These are phyloP conservation scores for Venustampulla echinocandica DNA, from an alignment of 495 filamentous ascomycete species.

Conservation along the genomic window DNA sequence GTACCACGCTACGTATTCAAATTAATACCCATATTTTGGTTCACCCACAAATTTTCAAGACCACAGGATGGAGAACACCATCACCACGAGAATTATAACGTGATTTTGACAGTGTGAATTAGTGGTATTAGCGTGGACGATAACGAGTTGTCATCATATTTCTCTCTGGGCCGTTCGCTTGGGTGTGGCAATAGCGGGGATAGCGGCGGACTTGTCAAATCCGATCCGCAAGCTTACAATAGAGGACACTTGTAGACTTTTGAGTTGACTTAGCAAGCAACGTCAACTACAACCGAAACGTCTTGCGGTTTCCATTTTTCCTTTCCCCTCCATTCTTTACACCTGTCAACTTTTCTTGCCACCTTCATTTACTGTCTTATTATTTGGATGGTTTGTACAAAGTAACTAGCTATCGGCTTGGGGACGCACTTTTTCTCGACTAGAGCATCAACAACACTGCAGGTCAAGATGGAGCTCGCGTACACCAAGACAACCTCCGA, in stretches of 20 bases:
- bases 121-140: too few species aligned
- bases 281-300: slow-evolving; percentile 1
- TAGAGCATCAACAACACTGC: slow-evolving; percentile 2
- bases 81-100: neutral
- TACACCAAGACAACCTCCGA: slow-evolving; percentile 60
- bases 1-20: too few species aligned
- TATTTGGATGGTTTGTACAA: slow-evolving; percentile 18
- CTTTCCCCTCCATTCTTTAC: slow-evolving; percentile 22
- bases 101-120: neutral
- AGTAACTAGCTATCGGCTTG: too few species aligned
- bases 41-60: too few species aligned
- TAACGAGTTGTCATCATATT: too few species aligned
- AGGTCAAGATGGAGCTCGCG: slow-evolving; percentile 64
- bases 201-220: neutral
- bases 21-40: too few species aligned
- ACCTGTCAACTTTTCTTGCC: slow-evolving; percentile 8
- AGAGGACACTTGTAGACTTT: slow-evolving; percentile 13
- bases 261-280: slow-evolving; percentile 12
- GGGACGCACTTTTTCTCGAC: slow-evolving; percentile 9
- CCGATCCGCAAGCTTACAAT: neutral
- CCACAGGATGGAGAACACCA: too few species aligned
- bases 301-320: slow-evolving; percentile 21
- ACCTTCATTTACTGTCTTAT: slow-evolving; percentile 16
- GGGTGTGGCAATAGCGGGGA: neutral
- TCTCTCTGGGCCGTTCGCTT: neutral